phyloP scores from a whole-genome alignment of 352 stramenopile species.

The Globisporangium polare region DNA sequence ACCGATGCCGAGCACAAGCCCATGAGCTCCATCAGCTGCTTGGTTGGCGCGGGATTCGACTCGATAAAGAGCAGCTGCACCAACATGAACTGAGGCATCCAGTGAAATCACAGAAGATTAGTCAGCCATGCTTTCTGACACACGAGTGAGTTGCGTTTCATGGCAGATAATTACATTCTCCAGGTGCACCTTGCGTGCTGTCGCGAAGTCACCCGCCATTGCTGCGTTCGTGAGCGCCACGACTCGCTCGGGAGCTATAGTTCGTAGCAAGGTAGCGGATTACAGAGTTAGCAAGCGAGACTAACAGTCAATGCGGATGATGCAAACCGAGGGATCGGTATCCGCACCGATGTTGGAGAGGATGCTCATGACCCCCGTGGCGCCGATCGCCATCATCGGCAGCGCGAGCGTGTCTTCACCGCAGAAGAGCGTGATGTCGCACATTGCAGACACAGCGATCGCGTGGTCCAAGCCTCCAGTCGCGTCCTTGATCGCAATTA shows the following conservation, averaged over 20 bases:
- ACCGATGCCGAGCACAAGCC: constrained; percentile 77
- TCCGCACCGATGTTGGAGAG: constrained; percentile 81
- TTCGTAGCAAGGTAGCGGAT: no score
- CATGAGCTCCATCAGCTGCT: constrained; percentile 85
- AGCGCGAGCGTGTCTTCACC: constrained; percentile 90
- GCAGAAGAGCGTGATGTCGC: constrained; percentile 90
- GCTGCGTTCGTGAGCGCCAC: constrained; percentile 73
- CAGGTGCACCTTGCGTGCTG: constrained; percentile 76
- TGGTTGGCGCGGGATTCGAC: constrained; percentile 88
- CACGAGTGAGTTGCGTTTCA: no score
- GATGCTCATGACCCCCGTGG: constrained; percentile 88
- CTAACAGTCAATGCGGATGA: not conserved
- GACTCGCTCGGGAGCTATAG: constrained; percentile 80
- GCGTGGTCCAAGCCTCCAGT: constrained; percentile 90
- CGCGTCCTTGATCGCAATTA: constrained; percentile 98
- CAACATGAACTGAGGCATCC: constrained; percentile 42
- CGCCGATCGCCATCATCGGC: constrained; percentile 87
- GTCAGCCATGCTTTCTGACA: no score
- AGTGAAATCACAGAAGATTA: not conserved
- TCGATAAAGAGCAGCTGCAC: constrained; percentile 90
- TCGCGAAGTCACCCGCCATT: constrained; percentile 73
- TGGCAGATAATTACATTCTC: constrained; percentile 53
- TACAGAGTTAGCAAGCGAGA: not conserved
- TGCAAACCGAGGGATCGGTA: not conserved
- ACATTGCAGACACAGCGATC: constrained; percentile 77